Percentiles rank a stretch among this genome's conserved stretches.
Evolutionary conservation across 805 yeast genomes (phyloP).

Genomic region (Osmozyma mogii): DNA sequence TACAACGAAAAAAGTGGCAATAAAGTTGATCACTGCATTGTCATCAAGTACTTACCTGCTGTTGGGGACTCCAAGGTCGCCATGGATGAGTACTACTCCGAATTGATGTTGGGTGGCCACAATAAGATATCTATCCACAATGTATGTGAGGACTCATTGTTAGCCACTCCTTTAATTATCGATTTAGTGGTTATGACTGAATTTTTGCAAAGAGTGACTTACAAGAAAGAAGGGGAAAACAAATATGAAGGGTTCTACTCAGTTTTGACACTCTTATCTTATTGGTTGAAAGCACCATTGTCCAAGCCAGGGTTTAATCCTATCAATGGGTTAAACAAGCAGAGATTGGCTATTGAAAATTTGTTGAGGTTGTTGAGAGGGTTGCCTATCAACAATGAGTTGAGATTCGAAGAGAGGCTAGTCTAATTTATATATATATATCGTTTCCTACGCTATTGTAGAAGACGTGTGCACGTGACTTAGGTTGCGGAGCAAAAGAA

Average conservation of each 20-base stretch:
- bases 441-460: too few relatives aligned
- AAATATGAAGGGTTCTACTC: constrained; percentile 68
- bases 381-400: constrained; percentile 80
- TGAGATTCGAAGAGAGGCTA: constrained; percentile 90
- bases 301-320: constrained; percentile 86
- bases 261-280: constrained; percentile 77
- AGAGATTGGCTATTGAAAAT: constrained; percentile 87
- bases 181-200: constrained; percentile 88
- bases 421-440: too few relatives aligned
- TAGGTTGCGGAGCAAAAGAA: too few relatives aligned
- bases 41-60: constrained; percentile 87
- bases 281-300: constrained; percentile 96
- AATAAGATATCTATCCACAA: constrained; percentile 90
- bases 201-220: constrained; percentile 78
- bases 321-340: constrained; percentile 91
- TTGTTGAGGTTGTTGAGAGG: constrained; percentile 85
- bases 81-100: constrained; percentile 96
- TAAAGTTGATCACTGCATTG: constrained; percentile 87
- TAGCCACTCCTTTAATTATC: constrained; percentile 91
- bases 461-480: too few relatives aligned
- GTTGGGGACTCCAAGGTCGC: constrained; percentile 97
- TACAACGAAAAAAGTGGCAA: constrained; percentile 76
- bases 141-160: constrained; percentile 91
- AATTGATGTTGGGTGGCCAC: constrained; percentile 96
- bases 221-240: constrained; percentile 45